Conservation (phyloP, 768 basidiomycete genomes). For the Calocera cornea region DNA sequence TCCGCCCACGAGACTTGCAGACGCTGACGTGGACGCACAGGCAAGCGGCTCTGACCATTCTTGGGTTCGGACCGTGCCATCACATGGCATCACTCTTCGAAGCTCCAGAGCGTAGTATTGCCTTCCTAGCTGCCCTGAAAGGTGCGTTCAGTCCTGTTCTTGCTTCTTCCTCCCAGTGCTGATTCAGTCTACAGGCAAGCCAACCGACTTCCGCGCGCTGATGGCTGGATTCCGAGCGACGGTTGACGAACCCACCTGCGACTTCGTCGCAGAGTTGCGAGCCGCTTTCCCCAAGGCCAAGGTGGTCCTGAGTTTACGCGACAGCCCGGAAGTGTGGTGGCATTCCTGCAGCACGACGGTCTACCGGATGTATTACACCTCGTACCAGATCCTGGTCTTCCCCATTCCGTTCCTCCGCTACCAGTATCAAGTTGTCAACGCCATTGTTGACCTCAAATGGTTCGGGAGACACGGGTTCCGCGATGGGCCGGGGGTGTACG, state of each 20-base stretch:
- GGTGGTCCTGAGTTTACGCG: background rate
- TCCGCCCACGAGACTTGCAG: background rate
- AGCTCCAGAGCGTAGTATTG: background rate
- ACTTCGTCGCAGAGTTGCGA: background rate
- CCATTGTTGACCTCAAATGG: background rate
- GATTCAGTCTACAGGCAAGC: background rate
- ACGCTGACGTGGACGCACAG: background rate
- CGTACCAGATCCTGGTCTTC: background rate
- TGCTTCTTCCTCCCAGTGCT: too few relatives aligned
- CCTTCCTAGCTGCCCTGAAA: background rate
- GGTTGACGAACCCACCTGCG: background rate
- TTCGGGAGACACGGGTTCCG: background rate
- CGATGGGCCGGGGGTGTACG: background rate
- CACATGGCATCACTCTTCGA: background rate
- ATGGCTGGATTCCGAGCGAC: background rate
- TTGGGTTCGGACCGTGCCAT: background rate
- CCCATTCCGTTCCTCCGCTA: background rate
- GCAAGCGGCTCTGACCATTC: background rate
- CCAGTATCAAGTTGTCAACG: background rate
- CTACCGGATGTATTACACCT: background rate
- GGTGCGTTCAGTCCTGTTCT: background rate
- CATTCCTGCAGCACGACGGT: background rate
- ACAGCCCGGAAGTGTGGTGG: background rate
- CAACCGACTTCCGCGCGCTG: background rate
- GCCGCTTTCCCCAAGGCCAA: conserved; percentile 4